These are phyloP conservation scores for Juncus inflexus DNA, from an alignment of 176 grass and related monocot genomes.

Conservation along the genomic window DNA sequence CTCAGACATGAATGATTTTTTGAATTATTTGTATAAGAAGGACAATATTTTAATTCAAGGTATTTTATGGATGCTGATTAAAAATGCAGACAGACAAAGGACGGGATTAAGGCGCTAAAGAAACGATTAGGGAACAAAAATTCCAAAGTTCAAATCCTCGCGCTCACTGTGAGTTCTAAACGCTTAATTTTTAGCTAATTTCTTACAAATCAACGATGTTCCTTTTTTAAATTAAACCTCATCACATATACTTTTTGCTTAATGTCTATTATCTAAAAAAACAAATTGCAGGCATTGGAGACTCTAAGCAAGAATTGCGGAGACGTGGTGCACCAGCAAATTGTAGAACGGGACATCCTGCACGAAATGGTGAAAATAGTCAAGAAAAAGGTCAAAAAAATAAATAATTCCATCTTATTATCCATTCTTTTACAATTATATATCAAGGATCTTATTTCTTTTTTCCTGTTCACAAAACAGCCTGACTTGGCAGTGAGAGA, in stretches of 20 bases:
- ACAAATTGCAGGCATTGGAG: slow-evolving; percentile 63
- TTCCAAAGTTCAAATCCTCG: slow-evolving; percentile 86
- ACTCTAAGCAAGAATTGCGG: slow-evolving; percentile 99
- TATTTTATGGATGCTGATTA: slow-evolving; percentile 27
- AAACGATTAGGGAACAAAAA: slow-evolving; percentile 93
- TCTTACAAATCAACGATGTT: slow-evolving; percentile 8
- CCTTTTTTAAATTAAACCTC: slow-evolving; percentile 1
- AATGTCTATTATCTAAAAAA: slow-evolving; percentile 4
- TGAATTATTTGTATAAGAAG: neutral
- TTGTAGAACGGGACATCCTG: slow-evolving; percentile 92
- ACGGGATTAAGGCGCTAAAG: slow-evolving; percentile 91
- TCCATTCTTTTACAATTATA: slow-evolving; percentile 27
- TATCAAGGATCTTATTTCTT: slow-evolving; percentile 23
- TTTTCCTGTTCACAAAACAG: slow-evolving; percentile 44
- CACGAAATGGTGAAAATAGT: slow-evolving; percentile 99
- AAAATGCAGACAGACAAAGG: slow-evolving; percentile 82
- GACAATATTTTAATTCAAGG: neutral
- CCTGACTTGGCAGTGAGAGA: slow-evolving; percentile 80
- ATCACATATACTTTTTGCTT: slow-evolving; percentile 2
- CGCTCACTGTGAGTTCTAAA: slow-evolving; percentile 70
- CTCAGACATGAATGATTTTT: neutral
- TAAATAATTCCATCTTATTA: slow-evolving; percentile 13
- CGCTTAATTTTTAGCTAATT: neutral
- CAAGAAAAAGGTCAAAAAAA: slow-evolving; percentile 87
- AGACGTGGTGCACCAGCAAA: slow-evolving; percentile 77